These are phyloP conservation scores for Fusarium sp. DNA, from an alignment of 2,329 filamentous ascomycete genomes.

Conservation along the genomic window DNA sequence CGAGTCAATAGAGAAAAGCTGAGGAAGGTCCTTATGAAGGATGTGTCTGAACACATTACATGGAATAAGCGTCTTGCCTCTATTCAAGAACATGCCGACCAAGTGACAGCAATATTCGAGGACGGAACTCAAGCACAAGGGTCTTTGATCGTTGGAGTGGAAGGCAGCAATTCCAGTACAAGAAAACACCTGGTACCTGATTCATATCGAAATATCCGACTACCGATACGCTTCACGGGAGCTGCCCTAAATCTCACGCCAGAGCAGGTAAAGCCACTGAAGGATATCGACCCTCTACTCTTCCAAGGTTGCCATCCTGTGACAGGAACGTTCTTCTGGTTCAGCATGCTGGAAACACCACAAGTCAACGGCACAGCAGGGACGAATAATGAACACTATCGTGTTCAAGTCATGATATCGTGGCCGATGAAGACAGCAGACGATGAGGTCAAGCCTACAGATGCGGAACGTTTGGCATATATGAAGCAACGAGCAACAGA, in stretches of 20 bases:
- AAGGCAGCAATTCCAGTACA: constrained; percentile 15
- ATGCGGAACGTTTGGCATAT: neutral
- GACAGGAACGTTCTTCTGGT: constrained; percentile 7
- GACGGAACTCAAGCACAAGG: neutral
- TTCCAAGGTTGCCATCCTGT: constrained; percentile 4
- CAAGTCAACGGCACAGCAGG: neutral
- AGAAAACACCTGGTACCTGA: neutral
- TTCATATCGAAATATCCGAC: constrained; percentile 1
- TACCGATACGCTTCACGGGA: neutral
- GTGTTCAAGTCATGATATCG: constrained; percentile 13
- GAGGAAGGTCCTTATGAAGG: constrained; percentile 1
- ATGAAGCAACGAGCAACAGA: constrained; percentile 9
- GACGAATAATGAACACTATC: neutral
- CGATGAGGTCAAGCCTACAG: constrained; percentile 2
- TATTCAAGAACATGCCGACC: neutral
- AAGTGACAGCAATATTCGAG: neutral
- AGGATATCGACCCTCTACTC: constrained; percentile 8
- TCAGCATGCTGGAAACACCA: constrained; percentile 6
- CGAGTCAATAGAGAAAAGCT: constrained; percentile 15
- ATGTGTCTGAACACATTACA: neutral
- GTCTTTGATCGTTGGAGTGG: constrained; percentile 1
- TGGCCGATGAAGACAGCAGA: constrained; percentile 4
- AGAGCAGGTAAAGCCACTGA: constrained; percentile 9
- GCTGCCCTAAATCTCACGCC: constrained; percentile 12
- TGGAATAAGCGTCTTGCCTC: constrained; percentile 13